Percentiles rank a stretch among this genome's conserved stretches.
phyloP scores from a whole-genome alignment of 257 asterid species.

The Solanum peruvianum region DNA sequence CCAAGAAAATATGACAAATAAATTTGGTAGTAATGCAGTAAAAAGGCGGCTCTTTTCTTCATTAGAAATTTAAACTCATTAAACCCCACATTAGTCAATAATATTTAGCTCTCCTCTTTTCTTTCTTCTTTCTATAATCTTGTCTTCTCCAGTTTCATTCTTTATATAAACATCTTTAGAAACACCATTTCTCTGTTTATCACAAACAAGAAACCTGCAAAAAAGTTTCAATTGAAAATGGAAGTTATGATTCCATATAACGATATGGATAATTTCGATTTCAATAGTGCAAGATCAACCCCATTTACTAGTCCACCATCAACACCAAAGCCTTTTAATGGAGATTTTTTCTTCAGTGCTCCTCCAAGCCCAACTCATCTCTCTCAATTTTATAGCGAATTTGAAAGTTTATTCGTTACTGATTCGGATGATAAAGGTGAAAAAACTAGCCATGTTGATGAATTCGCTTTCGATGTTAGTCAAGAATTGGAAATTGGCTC shows the following conservation, averaged over 20 bases:
- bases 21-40: constrained; percentile 18
- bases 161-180: neutral
- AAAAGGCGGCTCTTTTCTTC: constrained; percentile 31
- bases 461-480: constrained; percentile 46
- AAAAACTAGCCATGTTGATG: neutral
- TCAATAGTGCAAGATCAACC: constrained; percentile 32
- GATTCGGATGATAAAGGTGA: neutral
- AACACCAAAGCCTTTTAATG: constrained; percentile 30
- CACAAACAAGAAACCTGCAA: neutral
- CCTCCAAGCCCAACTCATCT: constrained; percentile 60
- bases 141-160: neutral
- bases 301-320: constrained; percentile 26
- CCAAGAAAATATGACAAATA: neutral
- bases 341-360: constrained; percentile 50
- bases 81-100: neutral
- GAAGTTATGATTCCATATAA: constrained; percentile 31
- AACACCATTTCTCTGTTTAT: neutral
- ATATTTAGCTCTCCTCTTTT: constrained; percentile 7
- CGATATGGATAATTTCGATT: constrained; percentile 25
- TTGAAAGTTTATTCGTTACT: constrained; percentile 12
- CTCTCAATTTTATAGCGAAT: constrained; percentile 29
- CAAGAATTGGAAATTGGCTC: constrained; percentile 27
- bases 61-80: neutral
- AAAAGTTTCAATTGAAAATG: constrained; percentile 7
- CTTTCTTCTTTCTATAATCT: neutral